These are phyloP conservation scores for Trichoderma harzianum DNA, from an alignment of 2,329 filamentous ascomycete species.

Conservation along the genomic window DNA sequence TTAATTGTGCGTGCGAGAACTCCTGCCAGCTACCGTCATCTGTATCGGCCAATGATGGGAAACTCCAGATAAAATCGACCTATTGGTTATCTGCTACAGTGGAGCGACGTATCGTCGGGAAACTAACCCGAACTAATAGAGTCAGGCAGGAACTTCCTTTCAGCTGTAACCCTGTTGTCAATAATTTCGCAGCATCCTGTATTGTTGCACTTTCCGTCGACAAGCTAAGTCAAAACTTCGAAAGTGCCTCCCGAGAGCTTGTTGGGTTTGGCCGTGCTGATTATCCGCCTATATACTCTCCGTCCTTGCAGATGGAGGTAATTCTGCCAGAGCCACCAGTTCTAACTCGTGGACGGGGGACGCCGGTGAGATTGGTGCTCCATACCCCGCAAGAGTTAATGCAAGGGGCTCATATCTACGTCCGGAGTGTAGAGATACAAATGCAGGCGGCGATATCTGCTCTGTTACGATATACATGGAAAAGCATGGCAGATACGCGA, in stretches of 20 bases:
- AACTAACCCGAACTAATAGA: neutral
- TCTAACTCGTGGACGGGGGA: neutral
- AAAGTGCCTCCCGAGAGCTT: neutral
- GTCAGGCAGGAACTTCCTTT: neutral
- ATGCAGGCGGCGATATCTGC: neutral
- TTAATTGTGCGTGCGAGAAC: neutral
- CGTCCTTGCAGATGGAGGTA: neutral
- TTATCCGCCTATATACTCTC: neutral
- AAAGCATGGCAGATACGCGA: neutral
- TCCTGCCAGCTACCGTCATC: neutral
- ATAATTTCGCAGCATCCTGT: neutral
- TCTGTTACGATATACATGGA: neutral
- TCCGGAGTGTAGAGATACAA: neutral
- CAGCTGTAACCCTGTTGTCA: neutral
- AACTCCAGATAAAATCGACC: neutral
- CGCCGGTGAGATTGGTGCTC: neutral
- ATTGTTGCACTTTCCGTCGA: neutral
- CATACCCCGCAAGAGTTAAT: neutral
- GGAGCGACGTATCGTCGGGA: neutral
- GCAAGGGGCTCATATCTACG: neutral
- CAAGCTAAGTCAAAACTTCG: neutral
- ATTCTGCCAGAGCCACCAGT: neutral
- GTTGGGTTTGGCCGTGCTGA: neutral
- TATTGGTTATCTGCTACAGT: neutral
- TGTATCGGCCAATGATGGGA: neutral